These are phyloP conservation scores for Tulasnella sp. DNA, from an alignment of 768 basidiomycete genomes.

Conservation along the genomic window DNA sequence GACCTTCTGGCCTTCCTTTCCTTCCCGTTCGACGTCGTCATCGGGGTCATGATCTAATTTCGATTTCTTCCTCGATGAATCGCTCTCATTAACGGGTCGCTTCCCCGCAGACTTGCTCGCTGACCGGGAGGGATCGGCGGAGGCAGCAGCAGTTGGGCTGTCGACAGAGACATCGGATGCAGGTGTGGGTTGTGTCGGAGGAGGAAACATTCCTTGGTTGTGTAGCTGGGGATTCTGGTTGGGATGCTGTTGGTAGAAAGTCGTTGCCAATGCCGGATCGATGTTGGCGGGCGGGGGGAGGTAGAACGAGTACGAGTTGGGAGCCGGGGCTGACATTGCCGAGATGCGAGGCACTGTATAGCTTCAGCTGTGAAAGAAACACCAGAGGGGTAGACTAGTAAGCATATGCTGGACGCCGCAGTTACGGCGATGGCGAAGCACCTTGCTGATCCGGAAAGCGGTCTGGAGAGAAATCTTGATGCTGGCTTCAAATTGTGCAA, in stretches of 20 bases:
- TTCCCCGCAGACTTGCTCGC: conserved; percentile 1
- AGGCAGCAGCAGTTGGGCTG: conserved; percentile 48
- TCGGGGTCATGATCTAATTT: conserved; percentile 41
- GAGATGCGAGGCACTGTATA: too few species aligned
- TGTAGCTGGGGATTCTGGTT: conserved; percentile 37
- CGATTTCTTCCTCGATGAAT: conserved; percentile 46
- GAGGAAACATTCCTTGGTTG: conserved; percentile 27
- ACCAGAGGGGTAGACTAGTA: too few species aligned
- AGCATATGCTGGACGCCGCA: too few species aligned
- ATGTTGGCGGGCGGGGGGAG: conserved; percentile 50
- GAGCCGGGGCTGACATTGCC: background rate
- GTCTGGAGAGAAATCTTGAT: too few species aligned
- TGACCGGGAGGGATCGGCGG: conserved; percentile 40
- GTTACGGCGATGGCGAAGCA: too few species aligned
- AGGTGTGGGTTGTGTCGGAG: conserved; percentile 56
- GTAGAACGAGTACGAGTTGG: conserved; percentile 29
- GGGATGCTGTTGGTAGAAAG: conserved; percentile 36
- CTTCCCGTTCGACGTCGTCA: conserved; percentile 33
- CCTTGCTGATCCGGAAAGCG: too few species aligned
- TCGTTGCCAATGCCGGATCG: conserved; percentile 54
- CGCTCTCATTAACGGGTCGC: conserved; percentile 20
- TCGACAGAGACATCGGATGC: conserved; percentile 56
- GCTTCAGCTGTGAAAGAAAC: too few species aligned
- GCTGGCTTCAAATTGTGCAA: too few species aligned
- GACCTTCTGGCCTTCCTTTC: conserved; percentile 57